Evolutionary conservation across 495 filamentous ascomycete species (phyloP).

Genomic region (Trichoderma asperelloides): DNA sequence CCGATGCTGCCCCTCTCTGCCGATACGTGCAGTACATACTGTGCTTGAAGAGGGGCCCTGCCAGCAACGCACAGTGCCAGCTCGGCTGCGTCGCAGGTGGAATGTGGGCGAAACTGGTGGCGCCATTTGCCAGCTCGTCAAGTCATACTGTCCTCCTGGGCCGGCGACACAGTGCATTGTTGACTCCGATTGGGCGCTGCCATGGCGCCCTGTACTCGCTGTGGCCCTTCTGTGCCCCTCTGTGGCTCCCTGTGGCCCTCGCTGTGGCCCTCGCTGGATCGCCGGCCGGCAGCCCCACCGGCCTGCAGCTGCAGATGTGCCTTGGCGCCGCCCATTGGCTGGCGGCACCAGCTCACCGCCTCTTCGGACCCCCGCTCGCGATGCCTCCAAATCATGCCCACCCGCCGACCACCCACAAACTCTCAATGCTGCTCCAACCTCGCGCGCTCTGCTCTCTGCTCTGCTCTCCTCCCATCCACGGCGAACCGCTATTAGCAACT

Average conservation of each 20-base stretch:
- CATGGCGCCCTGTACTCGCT: not conserved
- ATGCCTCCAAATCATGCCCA: conserved; percentile 8
- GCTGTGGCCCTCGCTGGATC: conserved; percentile 7
- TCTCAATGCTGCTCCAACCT: not conserved
- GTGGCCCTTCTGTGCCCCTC: conserved; percentile 8
- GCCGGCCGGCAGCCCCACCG: not conserved
- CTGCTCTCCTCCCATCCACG: not conserved
- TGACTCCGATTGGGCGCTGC: not conserved
- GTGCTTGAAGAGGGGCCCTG: too few species aligned
- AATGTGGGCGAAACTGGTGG: not conserved
- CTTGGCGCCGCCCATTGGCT: conserved; percentile 12
- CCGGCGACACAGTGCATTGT: conserved; percentile 4
- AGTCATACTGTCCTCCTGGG: not conserved
- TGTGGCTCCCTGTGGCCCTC: not conserved
- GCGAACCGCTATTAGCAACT: not conserved
- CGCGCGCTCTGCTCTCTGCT: not conserved
- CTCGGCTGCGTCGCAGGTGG: not conserved
- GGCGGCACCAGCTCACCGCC: conserved; percentile 12
- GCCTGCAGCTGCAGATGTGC: conserved; percentile 5
- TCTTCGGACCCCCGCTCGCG: conserved; percentile 7
- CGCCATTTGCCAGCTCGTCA: not conserved
- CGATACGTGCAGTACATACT: too few species aligned
- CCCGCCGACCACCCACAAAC: conserved; percentile 3
- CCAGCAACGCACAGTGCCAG: not conserved
- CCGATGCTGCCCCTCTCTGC: too few species aligned